Percentiles rank a stretch among this genome's conserved stretches.
These are phyloP conservation scores for Penicillium decumbens DNA, from an alignment of 2,329 filamentous ascomycete genomes.

Conservation along the genomic window DNA sequence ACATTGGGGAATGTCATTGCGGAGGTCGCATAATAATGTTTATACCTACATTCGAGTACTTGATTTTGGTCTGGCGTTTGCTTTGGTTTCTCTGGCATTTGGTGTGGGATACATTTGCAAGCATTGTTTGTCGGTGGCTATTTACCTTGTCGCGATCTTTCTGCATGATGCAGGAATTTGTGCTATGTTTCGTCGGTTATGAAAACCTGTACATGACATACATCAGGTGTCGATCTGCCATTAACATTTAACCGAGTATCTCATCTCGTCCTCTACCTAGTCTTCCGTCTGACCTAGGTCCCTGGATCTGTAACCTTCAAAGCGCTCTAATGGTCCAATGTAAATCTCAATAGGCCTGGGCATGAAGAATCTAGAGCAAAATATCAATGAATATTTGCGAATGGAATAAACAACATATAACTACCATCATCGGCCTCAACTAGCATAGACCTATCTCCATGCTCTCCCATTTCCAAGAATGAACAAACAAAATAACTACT, in stretches of 20 bases:
- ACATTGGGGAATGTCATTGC: constrained; percentile 77
- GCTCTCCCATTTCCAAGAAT: neutral
- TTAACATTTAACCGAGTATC: neutral
- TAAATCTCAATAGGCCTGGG: too few species aligned
- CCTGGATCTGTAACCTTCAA: too few species aligned
- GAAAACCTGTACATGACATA: neutral
- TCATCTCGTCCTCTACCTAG: neutral
- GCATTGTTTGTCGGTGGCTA: too few species aligned
- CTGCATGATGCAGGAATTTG: neutral
- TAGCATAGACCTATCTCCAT: neutral
- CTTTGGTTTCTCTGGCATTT: neutral
- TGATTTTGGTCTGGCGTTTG: neutral
- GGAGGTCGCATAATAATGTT: constrained; percentile 52
- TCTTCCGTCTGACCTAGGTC: neutral
- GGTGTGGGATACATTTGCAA: neutral
- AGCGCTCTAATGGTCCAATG: too few species aligned
- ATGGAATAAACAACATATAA: constrained; percentile 2
- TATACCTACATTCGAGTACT: neutral
- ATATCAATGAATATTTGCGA: neutral
- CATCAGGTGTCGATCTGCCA: neutral
- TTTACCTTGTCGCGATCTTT: neutral
- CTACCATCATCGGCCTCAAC: neutral
- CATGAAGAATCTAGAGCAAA: neutral
- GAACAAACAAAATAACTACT: neutral
- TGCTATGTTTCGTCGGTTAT: neutral